Percentiles rank a stretch among this genome's conserved stretches.
Evolutionary conservation across 169 alveolate species (phyloP).

Genomic region (Plasmodium sp.): DNA sequence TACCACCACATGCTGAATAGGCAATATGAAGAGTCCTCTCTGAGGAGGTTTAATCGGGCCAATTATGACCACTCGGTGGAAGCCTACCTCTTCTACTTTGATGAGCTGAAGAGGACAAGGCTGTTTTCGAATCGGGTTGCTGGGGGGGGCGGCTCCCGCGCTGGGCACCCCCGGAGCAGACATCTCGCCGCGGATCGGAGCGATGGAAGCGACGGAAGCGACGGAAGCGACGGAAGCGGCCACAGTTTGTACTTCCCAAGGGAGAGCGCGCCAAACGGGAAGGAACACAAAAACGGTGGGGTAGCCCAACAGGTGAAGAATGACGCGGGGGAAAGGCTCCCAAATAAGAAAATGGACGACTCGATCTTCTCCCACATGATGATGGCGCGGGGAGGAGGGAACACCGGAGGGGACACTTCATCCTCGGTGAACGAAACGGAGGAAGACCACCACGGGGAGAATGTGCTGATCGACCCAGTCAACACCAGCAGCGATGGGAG

Average conservation of each 20-base stretch:
- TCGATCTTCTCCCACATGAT: constrained; percentile 12
- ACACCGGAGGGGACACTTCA: not conserved
- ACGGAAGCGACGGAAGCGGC: not conserved
- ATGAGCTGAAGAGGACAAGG: constrained; percentile 2
- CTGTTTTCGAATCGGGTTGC: not conserved
- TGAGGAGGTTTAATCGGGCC: not conserved
- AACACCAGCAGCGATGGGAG: constrained; percentile 69
- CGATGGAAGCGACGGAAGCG: not conserved
- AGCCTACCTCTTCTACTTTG: constrained; percentile 22
- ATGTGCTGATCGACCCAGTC: not conserved
- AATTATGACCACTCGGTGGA: constrained; percentile 23
- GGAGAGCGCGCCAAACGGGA: not conserved
- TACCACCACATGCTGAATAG: constrained; percentile 24
- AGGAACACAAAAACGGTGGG: not conserved
- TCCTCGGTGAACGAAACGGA: not conserved
- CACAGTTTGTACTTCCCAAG: not conserved
- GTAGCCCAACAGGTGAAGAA: not conserved
- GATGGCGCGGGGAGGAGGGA: constrained; percentile 11
- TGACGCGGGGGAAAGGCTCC: not conserved
- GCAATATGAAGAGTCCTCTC: not conserved
- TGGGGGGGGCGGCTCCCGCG: not conserved
- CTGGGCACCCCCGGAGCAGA: not conserved
- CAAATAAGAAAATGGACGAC: constrained; percentile 13
- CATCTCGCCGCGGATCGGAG: no score
- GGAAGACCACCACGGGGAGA: not conserved